Evolutionary conservation across 768 basidiomycete genomes (phyloP).

Genomic region (Lactarius vividus): DNA sequence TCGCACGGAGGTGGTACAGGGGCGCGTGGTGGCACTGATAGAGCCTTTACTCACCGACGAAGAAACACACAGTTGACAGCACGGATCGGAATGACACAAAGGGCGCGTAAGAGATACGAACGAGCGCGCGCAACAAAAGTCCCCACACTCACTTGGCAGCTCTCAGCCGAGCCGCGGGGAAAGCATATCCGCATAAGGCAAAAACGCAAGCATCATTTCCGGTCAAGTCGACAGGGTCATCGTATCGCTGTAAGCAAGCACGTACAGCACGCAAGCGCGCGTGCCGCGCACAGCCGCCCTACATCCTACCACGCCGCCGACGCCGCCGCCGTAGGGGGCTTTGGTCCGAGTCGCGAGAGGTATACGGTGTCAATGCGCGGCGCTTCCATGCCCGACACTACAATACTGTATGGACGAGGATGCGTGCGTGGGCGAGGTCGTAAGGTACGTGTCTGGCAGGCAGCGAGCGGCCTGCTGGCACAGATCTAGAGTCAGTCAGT

Average conservation of each 20-base stretch:
- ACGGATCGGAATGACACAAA: not conserved
- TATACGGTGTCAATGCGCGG: not conserved
- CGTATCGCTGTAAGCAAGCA: not conserved
- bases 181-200: conserved; percentile 7
- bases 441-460: not conserved
- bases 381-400: not conserved
- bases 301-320: not conserved
- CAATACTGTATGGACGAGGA: not conserved
- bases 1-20: not conserved
- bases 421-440: not conserved
- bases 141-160: not conserved
- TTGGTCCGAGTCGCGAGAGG: not conserved
- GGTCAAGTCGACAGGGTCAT: not conserved
- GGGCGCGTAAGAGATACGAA: conserved; percentile 1
- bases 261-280: not conserved
- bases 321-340: not conserved
- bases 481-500: not conserved
- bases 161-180: conserved; percentile 8
- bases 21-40: not conserved
- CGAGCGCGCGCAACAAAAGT: too few species aligned
- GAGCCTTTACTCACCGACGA: not conserved
- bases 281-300: not conserved
- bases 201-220: conserved; percentile 1
- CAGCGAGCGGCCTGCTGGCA: not conserved
- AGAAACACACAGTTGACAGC: not conserved